A percentile compares a stretch with the other conserved stretches of the same genome.
Evolutionary conservation across 768 basidiomycete species (phyloP).

Genomic region (Mycena olivaceomarginata): DNA sequence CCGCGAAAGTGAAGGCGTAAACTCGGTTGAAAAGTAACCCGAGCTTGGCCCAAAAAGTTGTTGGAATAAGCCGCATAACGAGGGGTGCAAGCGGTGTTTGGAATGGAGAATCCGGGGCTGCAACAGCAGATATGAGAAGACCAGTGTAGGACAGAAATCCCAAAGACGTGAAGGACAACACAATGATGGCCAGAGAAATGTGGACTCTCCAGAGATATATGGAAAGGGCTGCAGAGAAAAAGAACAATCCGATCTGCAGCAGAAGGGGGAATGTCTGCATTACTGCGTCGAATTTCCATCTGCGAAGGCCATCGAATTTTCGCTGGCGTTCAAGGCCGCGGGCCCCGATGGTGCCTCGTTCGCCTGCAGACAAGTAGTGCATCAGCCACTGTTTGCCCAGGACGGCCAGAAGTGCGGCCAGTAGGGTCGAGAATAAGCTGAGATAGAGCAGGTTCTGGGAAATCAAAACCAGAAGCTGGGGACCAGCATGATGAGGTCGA

Average conservation of each 20-base stretch:
- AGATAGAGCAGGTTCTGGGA: slow-evolving; percentile 16
- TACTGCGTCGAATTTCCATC: slow-evolving; percentile 24
- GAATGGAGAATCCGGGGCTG: not conserved
- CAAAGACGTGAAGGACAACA: slow-evolving; percentile 4
- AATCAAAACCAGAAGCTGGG: not conserved
- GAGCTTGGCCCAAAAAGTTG: not conserved
- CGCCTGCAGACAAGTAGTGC: slow-evolving; percentile 8
- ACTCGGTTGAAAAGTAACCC: not conserved
- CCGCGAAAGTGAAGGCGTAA: no score
- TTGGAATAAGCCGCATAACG: not conserved
- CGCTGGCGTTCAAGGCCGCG: slow-evolving; percentile 22
- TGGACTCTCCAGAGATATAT: slow-evolving; percentile 27
- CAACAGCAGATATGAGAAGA: not conserved
- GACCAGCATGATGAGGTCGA: not conserved
- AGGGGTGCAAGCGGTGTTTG: slow-evolving; percentile 1
- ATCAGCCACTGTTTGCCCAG: slow-evolving; percentile 29
- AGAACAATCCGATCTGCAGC: slow-evolving; percentile 21
- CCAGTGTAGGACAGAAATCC: slow-evolving; percentile 11
- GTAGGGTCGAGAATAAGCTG: slow-evolving; percentile 7
- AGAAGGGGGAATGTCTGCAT: slow-evolving; percentile 26
- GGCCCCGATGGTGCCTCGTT: slow-evolving; percentile 23
- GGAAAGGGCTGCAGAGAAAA: not conserved
- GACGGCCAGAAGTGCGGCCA: slow-evolving; percentile 19
- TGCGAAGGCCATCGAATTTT: slow-evolving; percentile 14
- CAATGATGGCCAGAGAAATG: not conserved